Conservation (phyloP, 2,329 filamentous ascomycete species). For the Diaporthe vaccinii region DNA sequence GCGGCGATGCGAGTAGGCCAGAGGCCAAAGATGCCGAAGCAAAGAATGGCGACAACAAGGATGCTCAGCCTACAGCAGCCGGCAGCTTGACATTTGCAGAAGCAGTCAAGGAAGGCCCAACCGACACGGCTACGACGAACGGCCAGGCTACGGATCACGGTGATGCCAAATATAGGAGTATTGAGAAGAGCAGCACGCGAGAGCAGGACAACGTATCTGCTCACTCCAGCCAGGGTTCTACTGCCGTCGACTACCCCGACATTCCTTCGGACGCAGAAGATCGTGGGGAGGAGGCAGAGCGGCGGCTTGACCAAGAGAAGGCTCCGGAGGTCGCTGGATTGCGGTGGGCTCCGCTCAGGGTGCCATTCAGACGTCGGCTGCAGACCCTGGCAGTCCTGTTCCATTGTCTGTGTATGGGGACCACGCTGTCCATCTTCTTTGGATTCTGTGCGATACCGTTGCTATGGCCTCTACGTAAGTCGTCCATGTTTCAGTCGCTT, state of each 20-base stretch:
- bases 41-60: background rate
- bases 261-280: conserved; percentile 33
- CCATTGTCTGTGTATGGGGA: conserved; percentile 79
- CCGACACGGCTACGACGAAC: conserved; percentile 1
- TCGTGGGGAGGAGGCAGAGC: conserved; percentile 24
- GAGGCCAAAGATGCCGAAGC: background rate
- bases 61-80: conserved; percentile 34
- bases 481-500: too few relatives aligned
- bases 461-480: conserved; percentile 78
- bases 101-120: conserved; percentile 36
- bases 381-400: conserved; percentile 84
- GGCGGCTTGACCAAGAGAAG: conserved; percentile 31
- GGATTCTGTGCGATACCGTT: conserved; percentile 91
- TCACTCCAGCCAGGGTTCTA: conserved; percentile 34
- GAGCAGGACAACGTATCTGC: conserved; percentile 15
- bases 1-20: background rate
- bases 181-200: background rate
- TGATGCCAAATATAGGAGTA: background rate
- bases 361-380: conserved; percentile 78
- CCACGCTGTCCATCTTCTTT: conserved; percentile 85
- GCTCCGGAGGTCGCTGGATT: conserved; percentile 64
- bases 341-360: conserved; percentile 84
- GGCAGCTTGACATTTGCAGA: conserved; percentile 40
- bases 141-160: conserved; percentile 1
- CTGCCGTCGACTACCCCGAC: conserved; percentile 40